Evolutionary conservation across 768 basidiomycete genomes (phyloP).

Genomic region (Kwoniella heveanensis): DNA sequence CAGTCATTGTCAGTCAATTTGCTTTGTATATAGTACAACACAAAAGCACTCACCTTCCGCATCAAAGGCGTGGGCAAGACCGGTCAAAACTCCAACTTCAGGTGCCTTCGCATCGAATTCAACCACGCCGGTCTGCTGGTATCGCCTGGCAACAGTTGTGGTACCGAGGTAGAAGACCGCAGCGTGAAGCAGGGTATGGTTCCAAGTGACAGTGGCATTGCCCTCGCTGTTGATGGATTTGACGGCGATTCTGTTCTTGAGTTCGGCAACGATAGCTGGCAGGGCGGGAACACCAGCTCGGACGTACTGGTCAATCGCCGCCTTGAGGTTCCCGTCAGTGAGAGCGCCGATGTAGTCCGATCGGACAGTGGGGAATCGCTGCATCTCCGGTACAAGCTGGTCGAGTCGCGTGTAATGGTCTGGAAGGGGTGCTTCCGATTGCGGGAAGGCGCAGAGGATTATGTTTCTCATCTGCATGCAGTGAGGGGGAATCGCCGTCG

Average conservation of each 20-base stretch:
- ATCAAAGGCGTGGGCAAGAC: conserved; percentile 79
- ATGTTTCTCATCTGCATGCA: conserved; percentile 97
- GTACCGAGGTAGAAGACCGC: conserved; percentile 96
- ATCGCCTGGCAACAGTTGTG: conserved; percentile 83
- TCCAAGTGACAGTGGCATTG: conserved; percentile 67
- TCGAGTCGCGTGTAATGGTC: conserved; percentile 62
- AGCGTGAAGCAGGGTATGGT: conserved; percentile 85
- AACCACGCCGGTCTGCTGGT: conserved; percentile 77
- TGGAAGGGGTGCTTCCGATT: conserved; percentile 58
- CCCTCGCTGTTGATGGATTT: conserved; percentile 58
- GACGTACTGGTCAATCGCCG: conserved; percentile 80
- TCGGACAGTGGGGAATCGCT: conserved; percentile 83
- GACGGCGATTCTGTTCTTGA: conserved; percentile 73
- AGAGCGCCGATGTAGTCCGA: conserved; percentile 87
- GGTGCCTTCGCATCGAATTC: conserved; percentile 80
- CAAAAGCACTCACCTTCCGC: conserved; percentile 71
- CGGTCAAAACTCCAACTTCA: conserved; percentile 79
- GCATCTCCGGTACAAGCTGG: conserved; percentile 79
- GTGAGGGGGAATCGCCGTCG: conserved; percentile 85
- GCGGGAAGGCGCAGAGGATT: conserved; percentile 90
- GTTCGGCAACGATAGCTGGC: conserved; percentile 68
- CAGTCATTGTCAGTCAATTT: conserved; percentile 3
- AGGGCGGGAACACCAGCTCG: conserved; percentile 58
- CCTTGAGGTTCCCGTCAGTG: conserved; percentile 75
- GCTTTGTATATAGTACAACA: conserved; percentile 4